Evolutionary conservation across 169 alveolate genomes (phyloP), one percentile per base, ranked within the genome.

Genomic region (Cryptosporidium felis): DNA sequence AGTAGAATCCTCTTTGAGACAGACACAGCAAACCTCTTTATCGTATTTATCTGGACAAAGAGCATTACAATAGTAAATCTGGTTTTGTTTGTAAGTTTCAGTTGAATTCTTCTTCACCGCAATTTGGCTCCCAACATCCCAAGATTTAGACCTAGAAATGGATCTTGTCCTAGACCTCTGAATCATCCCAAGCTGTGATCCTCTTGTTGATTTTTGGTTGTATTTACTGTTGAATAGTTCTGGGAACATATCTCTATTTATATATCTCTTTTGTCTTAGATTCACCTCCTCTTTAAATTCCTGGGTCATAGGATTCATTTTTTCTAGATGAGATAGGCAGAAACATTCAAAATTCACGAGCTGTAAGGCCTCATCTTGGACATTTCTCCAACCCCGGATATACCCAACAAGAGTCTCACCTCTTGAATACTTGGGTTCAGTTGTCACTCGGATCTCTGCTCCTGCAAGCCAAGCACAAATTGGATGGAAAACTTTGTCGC

Each of bases 381-480:
- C 44, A 16, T 51, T 47, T 5, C 65, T 51, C 82, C 65, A 49
- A 4, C 65, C 65, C 16, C 51, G 65, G 10, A 67, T 49, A 12
- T 26, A 49, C 4, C 51, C 82, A 9, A 67, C 46, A 10, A 67
- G 30, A 36, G 47, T 49, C 8, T 51, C 65, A 12, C 82, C 82
- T 49, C 44, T 49, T 4, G 46, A 49, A 32, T 67, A 51, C 21
- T 49, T 45, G n/a, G 82, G 82, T 6, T 67, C 82, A 8, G 41
- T n/a, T 30, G 46, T 65, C 12, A 67, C 42, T 9, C 51, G 40
- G 32, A 67, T 18, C 40, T 34, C 30, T 8, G 51, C 36, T 67
- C 82, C 82, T 18, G 46, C 51, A 14, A 67, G 51, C 82, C 82
- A 67, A 1, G 58, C 82, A 46, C 82, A 67, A 28, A 67, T 67